Percentiles rank a stretch among this genome's conserved stretches.
Evolutionary conservation across 1,284 basidiomycete genomes (phyloP).

Genomic region (Sporisorium sorghi): DNA sequence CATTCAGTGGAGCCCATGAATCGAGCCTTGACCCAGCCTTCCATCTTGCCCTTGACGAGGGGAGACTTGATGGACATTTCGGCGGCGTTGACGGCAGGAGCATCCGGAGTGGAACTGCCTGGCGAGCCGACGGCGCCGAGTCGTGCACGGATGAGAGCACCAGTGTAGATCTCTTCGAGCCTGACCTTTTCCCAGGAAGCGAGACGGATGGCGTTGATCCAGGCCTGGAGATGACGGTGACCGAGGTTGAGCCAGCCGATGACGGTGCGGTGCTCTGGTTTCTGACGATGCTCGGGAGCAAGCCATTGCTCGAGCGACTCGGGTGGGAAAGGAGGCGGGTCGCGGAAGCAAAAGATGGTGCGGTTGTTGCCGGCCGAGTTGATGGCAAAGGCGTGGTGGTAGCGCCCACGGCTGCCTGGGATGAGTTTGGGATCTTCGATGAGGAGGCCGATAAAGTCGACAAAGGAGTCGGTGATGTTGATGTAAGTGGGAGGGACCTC

Average conservation of each 20-base stretch:
- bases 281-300: conserved; percentile 52
- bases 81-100: conserved; percentile 19
- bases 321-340: conserved; percentile 59
- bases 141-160: conserved; percentile 78
- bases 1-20: conserved; percentile 95
- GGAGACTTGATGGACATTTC: conserved; percentile 60
- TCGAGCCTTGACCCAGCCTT: conserved; percentile 91
- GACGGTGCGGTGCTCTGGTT: conserved; percentile 60
- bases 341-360: conserved; percentile 77
- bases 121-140: conserved; percentile 69
- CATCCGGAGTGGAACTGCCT: conserved; percentile 23
- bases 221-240: conserved; percentile 71
- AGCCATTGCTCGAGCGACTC: conserved; percentile 56
- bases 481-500: conserved; percentile 88
- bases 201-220: conserved; percentile 90
- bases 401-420: conserved; percentile 73
- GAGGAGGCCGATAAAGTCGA: conserved; percentile 73
- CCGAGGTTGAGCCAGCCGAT: conserved; percentile 64
- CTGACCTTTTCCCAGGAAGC: conserved; percentile 95
- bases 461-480: conserved; percentile 83
- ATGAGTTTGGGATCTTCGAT: conserved; percentile 72
- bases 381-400: conserved; percentile 81
- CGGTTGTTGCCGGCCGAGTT: conserved; percentile 95
- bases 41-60: conserved; percentile 77
- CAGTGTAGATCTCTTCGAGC: conserved; percentile 96